phyloP scores from a whole-genome alignment of 441 rosid species.

The Metrosideros polymorpha region DNA sequence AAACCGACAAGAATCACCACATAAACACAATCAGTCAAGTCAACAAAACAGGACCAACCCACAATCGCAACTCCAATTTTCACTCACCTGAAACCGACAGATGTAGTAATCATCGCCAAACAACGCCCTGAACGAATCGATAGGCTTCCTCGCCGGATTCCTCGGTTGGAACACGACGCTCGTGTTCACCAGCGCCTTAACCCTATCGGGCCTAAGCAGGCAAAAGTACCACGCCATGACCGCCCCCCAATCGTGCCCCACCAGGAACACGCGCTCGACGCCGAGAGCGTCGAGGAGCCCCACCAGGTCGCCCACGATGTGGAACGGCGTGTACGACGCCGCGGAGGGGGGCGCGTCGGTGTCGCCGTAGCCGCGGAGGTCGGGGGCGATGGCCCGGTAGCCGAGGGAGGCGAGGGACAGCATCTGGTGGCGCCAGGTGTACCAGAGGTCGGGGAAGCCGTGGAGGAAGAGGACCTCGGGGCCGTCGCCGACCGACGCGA shows the following conservation, averaged over 20 bases:
- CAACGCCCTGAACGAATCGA: conserved; percentile 29
- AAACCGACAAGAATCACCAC: not conserved
- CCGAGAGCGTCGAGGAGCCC: conserved; percentile 38
- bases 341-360: conserved; percentile 35
- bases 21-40: not conserved
- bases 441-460: conserved; percentile 68
- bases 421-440: conserved; percentile 62
- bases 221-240: conserved; percentile 45
- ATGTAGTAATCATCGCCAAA: conserved; percentile 50
- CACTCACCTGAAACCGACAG: conserved; percentile 52
- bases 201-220: conserved; percentile 40
- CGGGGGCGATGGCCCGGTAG: conserved; percentile 58
- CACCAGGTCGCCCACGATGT: conserved; percentile 50
- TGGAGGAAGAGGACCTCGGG: conserved; percentile 53
- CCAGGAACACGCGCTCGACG: conserved; percentile 40
- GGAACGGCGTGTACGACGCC: conserved; percentile 33
- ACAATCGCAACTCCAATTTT: not conserved
- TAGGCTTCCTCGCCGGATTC: conserved; percentile 31
- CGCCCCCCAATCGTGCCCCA: conserved; percentile 74
- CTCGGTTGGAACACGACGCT: conserved; percentile 36
- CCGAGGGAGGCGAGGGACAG: conserved; percentile 41
- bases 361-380: conserved; percentile 67
- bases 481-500: conserved; percentile 43
- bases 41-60: not conserved
- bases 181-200: conserved; percentile 49